A percentile compares a stretch with the other conserved stretches of the same genome.
These are phyloP conservation scores for Spizellomyces punctatus DNA, from an alignment of 192 early-diverging fungal genomes.

Conservation along the genomic window DNA sequence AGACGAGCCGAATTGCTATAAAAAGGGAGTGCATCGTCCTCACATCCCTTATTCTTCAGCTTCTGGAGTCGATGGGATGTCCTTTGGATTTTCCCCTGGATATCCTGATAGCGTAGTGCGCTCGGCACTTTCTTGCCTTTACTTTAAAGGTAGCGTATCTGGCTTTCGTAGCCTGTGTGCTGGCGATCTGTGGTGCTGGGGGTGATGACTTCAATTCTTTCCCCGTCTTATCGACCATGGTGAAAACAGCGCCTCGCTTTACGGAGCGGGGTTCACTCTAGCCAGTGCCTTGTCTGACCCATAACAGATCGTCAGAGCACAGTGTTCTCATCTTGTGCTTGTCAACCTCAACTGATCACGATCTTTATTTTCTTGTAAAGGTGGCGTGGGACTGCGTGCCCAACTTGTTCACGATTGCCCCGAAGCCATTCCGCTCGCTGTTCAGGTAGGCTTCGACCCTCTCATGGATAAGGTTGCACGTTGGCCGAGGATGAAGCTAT, in stretches of 20 bases:
- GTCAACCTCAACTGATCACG: background rate
- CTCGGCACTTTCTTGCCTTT: no score
- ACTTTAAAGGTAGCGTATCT: no score
- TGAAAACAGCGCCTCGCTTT: slow-evolving; percentile 40
- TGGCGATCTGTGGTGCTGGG: slow-evolving; percentile 1
- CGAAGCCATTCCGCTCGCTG: background rate
- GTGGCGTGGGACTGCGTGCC: background rate
- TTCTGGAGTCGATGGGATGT: no score
- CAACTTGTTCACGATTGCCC: background rate
- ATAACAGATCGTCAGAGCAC: background rate
- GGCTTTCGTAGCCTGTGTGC: no score
- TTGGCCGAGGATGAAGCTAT: slow-evolving; percentile 30
- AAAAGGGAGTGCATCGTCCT: no score
- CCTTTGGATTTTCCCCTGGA: no score
- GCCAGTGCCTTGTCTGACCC: slow-evolving; percentile 40
- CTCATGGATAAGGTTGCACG: background rate
- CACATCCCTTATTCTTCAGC: no score
- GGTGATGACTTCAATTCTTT: slow-evolving; percentile 36
- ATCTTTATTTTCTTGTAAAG: background rate
- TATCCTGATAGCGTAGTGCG: no score
- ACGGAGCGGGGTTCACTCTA: slow-evolving; percentile 38
- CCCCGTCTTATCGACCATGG: slow-evolving; percentile 43
- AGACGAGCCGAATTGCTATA: no score
- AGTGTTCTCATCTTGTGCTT: background rate
- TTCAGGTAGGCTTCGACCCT: background rate